Base-by-base conservation (phyloP, 306 rosid genomes). In the Canavalia gladiata region DNA sequence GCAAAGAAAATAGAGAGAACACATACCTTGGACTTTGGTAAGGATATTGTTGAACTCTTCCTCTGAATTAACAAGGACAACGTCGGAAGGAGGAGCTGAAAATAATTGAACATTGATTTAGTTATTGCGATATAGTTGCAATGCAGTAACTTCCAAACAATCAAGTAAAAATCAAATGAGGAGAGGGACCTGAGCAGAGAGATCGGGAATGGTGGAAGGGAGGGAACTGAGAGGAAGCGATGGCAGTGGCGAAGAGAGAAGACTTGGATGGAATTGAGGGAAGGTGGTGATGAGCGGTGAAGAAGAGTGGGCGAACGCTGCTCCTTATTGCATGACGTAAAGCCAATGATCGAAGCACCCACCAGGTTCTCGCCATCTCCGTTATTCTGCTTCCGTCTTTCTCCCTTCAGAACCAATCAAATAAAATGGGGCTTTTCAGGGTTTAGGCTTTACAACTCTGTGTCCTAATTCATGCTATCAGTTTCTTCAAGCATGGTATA, bases 11-110 rank as follows among this genome's bases (percentile, higher is more conserved):
- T 10, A 35, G 0, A 25, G 2, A 29, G 1, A 72, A 55, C 12
- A 46, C 35, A 4, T 4, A 87, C 98, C 94, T 78, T 84, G 67
- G 84, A 84, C 91, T 76, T 85, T 81, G 75, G 60, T 76, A 39
- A 92, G 82, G 68, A 90, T 72, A 43, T 68, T 75, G 4, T 85
- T 82, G 76, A 89, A 87, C 59, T 86, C 90, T 77, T 86, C 87
- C 72, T 88, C 98, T 0, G 94, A 86, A 74, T 89, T 82, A 28
- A 94, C 71, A 9, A 55, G 67, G 41, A 88, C 82, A 84, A 87
- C 73, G 55, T 88, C 88, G 41, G 98, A 87, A 56, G 86, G 69
- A 81, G 81, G 69, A 81, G 81, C 96, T 91, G 94, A 77, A 84
- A 86, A 47, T 41, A 10, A 62, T 54, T 18, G 12, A 47, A 51